Base-by-base conservation (phyloP, 768 basidiomycete genomes). In the Coprinopsis sp. region DNA sequence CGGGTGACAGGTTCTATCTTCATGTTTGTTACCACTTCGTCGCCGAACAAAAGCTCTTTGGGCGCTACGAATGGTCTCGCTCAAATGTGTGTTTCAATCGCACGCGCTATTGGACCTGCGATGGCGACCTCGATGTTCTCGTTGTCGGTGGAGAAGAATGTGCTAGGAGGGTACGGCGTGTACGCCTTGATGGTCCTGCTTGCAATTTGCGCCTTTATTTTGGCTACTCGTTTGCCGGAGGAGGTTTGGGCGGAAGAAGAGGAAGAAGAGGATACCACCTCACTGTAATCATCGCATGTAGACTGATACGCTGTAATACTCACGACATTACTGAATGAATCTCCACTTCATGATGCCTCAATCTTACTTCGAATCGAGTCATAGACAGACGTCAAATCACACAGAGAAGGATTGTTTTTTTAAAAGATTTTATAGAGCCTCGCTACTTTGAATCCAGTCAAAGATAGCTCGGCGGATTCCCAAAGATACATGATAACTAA, bases 41-140 rank as follows among this genome's bases (percentile, higher is more conserved):
- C 80, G 1, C 79, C 82, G 0, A 74, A 72, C 49, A 73, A 69
- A 44, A 65, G 64, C 16, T 75, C 78, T 0, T 66, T 83, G 4
- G 81, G 81, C 6, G 74, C 79, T 6, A 76, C 74, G 2, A 79
- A 82, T 48, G 81, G 81, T 2, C 62, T 82, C 19, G 66, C 72
- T 2, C 79, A 81, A 53, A 80, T 72, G 16, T 63, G 70, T 0
- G 70, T 67, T 3, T 72, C 77, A 1, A 58, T 72, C 13, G 67
- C 76, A 3, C 66, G 78, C 19, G 78, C 78, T 2, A 58, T 81
- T n/a, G 80, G 78, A 1, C 79, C 80, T 2, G 70, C 69, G 3
- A 52, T 73, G 40, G 61, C 73, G 4, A 78, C 79, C 0, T 79
- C 78, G 0, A 49, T 82, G 10, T 82, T 77, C 47, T 74, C 81